Percentiles rank a stretch among this genome's conserved stretches.
Evolutionary conservation across 1,284 basidiomycete genomes (phyloP).

Genomic region (Cryptococcus hybrid): DNA sequence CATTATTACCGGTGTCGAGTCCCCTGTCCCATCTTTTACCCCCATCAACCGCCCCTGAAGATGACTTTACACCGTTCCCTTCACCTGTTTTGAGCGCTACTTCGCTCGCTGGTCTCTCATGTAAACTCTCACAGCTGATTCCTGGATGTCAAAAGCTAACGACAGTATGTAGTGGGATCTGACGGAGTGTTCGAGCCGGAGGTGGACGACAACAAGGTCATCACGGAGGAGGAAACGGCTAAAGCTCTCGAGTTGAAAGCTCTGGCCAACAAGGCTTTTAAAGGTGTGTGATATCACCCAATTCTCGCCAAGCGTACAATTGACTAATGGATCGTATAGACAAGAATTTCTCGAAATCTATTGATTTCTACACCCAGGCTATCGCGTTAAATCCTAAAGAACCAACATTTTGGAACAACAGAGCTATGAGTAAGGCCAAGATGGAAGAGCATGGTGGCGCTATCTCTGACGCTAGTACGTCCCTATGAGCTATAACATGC

Average conservation of each 20-base stretch:
- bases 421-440: constrained; percentile 54
- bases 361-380: constrained; percentile 70
- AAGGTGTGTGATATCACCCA: constrained; percentile 53
- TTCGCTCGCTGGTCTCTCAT: constrained; percentile 36
- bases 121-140: constrained; percentile 19
- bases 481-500: constrained; percentile 12
- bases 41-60: constrained; percentile 6
- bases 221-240: constrained; percentile 67
- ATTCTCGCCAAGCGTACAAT: neutral
- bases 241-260: constrained; percentile 70
- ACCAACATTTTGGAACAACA: constrained; percentile 50
- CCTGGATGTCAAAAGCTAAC: neutral
- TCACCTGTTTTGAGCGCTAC: constrained; percentile 36
- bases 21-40: constrained; percentile 15
- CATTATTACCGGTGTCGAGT: constrained; percentile 35
- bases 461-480: constrained; percentile 49
- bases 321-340: constrained; percentile 39
- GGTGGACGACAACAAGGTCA: constrained; percentile 41
- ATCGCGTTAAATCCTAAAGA: constrained; percentile 70
- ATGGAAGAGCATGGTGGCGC: constrained; percentile 53
- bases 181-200: constrained; percentile 46
- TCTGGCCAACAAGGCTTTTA: constrained; percentile 83
- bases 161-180: constrained; percentile 33
- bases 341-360: constrained; percentile 63
- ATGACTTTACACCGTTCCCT: constrained; percentile 48